Evolutionary conservation across 176 grass and related monocot genomes (phyloP).

Genomic region (Typha latifolia): DNA sequence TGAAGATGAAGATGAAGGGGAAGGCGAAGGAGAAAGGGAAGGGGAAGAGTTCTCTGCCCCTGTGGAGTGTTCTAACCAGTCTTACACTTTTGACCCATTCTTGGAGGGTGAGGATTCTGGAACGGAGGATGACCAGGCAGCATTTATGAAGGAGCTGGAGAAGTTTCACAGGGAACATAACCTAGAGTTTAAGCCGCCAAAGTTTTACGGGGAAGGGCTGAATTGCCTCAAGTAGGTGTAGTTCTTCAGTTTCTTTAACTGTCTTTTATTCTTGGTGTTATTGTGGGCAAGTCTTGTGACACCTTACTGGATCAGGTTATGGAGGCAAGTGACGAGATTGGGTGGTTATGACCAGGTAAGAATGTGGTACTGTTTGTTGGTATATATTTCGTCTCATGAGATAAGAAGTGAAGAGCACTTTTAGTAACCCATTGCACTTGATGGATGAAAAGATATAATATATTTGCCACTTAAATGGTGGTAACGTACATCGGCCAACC

Average conservation of each 20-base stretch:
- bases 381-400: neutral
- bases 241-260: neutral
- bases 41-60: slow-evolving; percentile 13
- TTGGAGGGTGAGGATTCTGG: slow-evolving; percentile 87
- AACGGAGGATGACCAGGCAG: slow-evolving; percentile 78
- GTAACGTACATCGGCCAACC: too few relatives aligned
- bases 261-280: slow-evolving; percentile 5
- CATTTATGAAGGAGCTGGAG: slow-evolving; percentile 91
- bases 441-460: too few relatives aligned
- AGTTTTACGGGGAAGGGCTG: slow-evolving; percentile 93
- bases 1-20: neutral
- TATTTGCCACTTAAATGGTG: too few relatives aligned
- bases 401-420: neutral
- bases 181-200: slow-evolving; percentile 94
- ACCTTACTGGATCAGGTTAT: slow-evolving; percentile 45
- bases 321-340: slow-evolving; percentile 90
- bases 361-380: slow-evolving; percentile 7
- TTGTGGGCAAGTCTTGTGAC: neutral
- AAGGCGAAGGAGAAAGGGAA: slow-evolving; percentile 6
- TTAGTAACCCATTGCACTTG: neutral
- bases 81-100: slow-evolving; percentile 36
- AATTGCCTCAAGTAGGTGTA: slow-evolving; percentile 92
- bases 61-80: slow-evolving; percentile 26
- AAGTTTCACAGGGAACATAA: slow-evolving; percentile 66
- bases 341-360: slow-evolving; percentile 90